Percentiles rank a stretch among this genome's conserved stretches.
These are phyloP conservation scores for Cordyceps fumosorosea DNA, from an alignment of 2,329 filamentous ascomycete species.

Conservation along the genomic window DNA sequence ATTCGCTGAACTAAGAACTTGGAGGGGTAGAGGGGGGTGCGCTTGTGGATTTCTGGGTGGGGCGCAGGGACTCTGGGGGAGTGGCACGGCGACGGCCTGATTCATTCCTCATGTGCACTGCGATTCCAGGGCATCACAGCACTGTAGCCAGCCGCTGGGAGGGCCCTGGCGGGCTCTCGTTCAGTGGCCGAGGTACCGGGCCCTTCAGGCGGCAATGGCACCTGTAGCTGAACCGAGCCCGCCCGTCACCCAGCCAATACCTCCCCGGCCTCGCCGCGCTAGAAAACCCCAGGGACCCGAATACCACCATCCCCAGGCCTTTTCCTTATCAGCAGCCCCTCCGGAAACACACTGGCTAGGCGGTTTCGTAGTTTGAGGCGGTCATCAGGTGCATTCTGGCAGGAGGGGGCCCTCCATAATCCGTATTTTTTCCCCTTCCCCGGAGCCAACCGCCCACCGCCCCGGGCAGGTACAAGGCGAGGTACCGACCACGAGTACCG, in stretches of 20 bases:
- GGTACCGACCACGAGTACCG: slow-evolving; percentile 6
- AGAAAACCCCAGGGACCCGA: slow-evolving; percentile 3
- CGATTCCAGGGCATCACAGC: background rate
- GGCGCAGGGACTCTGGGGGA: background rate
- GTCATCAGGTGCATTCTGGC: background rate
- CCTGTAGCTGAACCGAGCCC: background rate
- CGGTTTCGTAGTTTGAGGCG: too few species aligned
- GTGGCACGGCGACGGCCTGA: background rate
- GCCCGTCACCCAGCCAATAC: background rate
- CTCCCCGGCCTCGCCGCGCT: slow-evolving; percentile 4
- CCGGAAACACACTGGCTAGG: background rate
- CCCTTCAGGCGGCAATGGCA: background rate
- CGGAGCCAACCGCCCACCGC: too few species aligned
- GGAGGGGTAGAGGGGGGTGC: background rate
- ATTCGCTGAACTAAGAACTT: too few species aligned
- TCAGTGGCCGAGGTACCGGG: background rate
- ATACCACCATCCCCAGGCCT: slow-evolving; percentile 2
- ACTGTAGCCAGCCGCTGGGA: background rate
- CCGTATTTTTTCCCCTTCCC: background rate
- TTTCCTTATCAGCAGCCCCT: slow-evolving; percentile 11
- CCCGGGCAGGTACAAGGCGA: slow-evolving; percentile 4
- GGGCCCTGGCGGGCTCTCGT: background rate
- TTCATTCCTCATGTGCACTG: background rate
- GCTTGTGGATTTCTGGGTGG: background rate
- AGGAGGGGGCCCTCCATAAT: too few species aligned